Conservation (phyloP, 371 early-diverging fungal genomes). For the Lichtheimia ramosa region DNA sequence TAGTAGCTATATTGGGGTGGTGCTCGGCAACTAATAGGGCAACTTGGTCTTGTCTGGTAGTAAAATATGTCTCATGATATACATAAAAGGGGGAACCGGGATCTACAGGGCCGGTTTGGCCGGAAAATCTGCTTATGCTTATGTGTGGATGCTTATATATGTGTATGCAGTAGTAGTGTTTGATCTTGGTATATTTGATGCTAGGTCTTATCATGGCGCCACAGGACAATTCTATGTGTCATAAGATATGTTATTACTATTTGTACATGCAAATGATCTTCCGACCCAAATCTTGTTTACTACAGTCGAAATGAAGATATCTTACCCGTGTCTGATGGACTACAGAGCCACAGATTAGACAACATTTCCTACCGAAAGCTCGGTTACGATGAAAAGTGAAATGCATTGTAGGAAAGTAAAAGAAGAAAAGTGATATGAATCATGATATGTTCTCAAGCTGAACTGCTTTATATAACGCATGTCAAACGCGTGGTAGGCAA, state of each 20-base stretch:
- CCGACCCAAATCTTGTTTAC: neutral
- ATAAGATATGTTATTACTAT: neutral
- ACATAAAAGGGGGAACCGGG: neutral
- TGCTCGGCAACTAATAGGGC: too few relatives aligned
- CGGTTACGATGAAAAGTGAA: neutral
- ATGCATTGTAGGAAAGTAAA: neutral
- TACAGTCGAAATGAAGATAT: neutral
- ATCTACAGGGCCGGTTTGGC: neutral
- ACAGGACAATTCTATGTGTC: slow-evolving; percentile 10
- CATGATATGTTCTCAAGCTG: neutral
- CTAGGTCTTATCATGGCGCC: neutral
- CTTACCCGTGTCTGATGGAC: slow-evolving; percentile 11
- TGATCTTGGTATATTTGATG: neutral
- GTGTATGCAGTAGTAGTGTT: neutral
- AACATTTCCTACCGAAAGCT: slow-evolving; percentile 1
- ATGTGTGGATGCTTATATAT: neutral
- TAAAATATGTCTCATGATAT: slow-evolving; percentile 1
- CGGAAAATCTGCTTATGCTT: neutral
- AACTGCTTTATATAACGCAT: too few relatives aligned
- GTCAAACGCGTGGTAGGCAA: neutral
- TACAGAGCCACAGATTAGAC: slow-evolving; percentile 9
- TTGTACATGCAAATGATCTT: neutral
- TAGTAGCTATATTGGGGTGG: too few relatives aligned
- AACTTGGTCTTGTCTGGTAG: too few relatives aligned
- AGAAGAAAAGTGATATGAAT: neutral